These are phyloP conservation scores for Vanrija humicola DNA, from an alignment of 1,284 basidiomycete genomes.

Conservation along the genomic window DNA sequence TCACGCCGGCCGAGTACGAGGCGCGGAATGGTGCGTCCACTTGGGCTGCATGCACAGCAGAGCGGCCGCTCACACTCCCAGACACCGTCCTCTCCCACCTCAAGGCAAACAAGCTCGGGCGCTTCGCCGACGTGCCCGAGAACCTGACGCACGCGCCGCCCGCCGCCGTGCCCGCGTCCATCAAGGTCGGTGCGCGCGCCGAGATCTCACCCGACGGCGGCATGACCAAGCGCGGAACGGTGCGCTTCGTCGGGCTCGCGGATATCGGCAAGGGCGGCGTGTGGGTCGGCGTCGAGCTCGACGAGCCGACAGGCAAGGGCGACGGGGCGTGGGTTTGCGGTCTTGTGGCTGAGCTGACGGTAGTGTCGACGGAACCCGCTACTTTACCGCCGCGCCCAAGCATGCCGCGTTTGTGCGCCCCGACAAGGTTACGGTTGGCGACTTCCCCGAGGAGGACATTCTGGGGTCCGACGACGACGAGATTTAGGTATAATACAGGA, in stretches of 20 bases:
- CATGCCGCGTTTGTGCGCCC: slow-evolving; percentile 85
- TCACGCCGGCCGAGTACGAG: slow-evolving; percentile 78
- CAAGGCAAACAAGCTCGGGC: slow-evolving; percentile 79
- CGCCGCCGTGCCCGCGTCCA: slow-evolving; percentile 18
- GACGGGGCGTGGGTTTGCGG: slow-evolving; percentile 74
- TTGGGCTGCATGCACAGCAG: neutral
- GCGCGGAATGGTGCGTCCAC: slow-evolving; percentile 62
- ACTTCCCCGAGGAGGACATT: slow-evolving; percentile 78
- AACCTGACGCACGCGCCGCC: slow-evolving; percentile 25
- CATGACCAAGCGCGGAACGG: slow-evolving; percentile 71
- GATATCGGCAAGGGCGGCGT: slow-evolving; percentile 61
- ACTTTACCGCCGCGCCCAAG: slow-evolving; percentile 73
- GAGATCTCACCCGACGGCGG: slow-evolving; percentile 65
- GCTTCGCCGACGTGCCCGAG: slow-evolving; percentile 61
- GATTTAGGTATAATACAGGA: slow-evolving; percentile 53
- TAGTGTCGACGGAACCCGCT: slow-evolving; percentile 78
- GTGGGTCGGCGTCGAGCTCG: slow-evolving; percentile 94
- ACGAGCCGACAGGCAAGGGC: slow-evolving; percentile 94
- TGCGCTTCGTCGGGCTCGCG: slow-evolving; percentile 78
- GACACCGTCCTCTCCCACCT: slow-evolving; percentile 91
- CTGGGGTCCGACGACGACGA: slow-evolving; percentile 66
- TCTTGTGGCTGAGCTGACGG: neutral
- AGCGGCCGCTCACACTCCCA: slow-evolving; percentile 32
- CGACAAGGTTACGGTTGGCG: slow-evolving; percentile 75
- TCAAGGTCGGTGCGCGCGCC: slow-evolving; percentile 66